Evolutionary conservation across 225 moss, liverwort and hornwort species (phyloP).

Genomic region (Sphagnum tenellum): DNA sequence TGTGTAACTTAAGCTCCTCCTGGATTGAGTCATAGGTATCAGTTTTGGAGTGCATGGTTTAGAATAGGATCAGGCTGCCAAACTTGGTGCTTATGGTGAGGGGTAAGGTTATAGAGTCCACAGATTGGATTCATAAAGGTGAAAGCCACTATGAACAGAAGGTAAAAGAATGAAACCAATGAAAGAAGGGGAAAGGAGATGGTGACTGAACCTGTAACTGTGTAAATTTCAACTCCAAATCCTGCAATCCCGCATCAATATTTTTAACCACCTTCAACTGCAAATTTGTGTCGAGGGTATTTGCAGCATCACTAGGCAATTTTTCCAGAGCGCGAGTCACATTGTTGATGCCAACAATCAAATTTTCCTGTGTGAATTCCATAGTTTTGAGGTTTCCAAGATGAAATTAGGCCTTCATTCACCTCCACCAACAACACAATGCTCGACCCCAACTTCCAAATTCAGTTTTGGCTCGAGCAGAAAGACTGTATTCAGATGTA

Average conservation of each 20-base stretch:
- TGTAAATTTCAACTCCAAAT: slow-evolving; percentile 5
- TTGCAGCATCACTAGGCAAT: slow-evolving; percentile 34
- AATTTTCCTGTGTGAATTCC: slow-evolving; percentile 26
- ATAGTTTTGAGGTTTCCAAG: background rate
- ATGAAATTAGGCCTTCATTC: background rate
- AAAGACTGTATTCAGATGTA: background rate
- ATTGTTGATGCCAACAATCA: slow-evolving; percentile 54
- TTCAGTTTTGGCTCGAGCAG: background rate
- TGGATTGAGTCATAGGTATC: no score
- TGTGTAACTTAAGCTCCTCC: no score
- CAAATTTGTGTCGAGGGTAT: slow-evolving; percentile 7
- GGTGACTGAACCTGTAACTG: slow-evolving; percentile 27
- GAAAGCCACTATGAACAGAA: no score
- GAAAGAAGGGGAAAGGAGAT: no score
- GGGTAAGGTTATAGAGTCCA: no score
- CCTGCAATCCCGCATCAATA: slow-evolving; percentile 17
- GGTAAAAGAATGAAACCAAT: no score
- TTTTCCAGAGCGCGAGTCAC: slow-evolving; percentile 58
- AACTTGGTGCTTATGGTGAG: no score
- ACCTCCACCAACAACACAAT: background rate
- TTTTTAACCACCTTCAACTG: slow-evolving; percentile 15
- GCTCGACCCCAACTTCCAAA: background rate
- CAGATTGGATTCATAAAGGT: no score
- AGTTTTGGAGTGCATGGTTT: no score
- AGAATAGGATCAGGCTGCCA: no score